These are phyloP conservation scores for Urtica urens DNA, from an alignment of 306 rosid genomes.

Conservation along the genomic window DNA sequence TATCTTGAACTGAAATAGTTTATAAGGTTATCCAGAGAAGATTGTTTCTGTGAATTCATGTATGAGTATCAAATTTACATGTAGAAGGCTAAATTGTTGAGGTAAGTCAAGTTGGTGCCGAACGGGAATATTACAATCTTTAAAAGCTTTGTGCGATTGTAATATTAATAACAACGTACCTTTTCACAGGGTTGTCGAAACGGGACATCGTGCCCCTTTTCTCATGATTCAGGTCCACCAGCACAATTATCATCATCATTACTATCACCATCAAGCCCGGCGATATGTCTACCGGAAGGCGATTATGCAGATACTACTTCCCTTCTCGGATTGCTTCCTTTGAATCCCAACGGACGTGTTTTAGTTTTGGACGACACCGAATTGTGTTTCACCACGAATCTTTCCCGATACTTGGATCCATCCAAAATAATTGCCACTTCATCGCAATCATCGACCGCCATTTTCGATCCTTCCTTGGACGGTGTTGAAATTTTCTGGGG, in stretches of 20 bases:
- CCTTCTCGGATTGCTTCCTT: conserved; percentile 39
- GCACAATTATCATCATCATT: too few relatives aligned
- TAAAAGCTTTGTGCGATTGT: too few relatives aligned
- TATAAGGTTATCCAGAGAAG: too few relatives aligned
- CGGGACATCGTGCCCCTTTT: conserved; percentile 54
- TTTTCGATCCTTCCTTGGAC: conserved; percentile 32
- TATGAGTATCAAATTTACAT: too few relatives aligned
- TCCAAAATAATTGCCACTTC: conserved; percentile 61
- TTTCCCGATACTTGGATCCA: conserved; percentile 39
- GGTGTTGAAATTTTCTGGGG: conserved; percentile 57
- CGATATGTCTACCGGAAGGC: conserved; percentile 45
- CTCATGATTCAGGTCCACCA: conserved; percentile 42
- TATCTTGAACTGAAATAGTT: too few relatives aligned
- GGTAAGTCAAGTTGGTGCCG: too few relatives aligned
- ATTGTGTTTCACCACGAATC: conserved; percentile 35
- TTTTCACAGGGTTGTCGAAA: conserved; percentile 65
- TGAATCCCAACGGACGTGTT: conserved; percentile 32
- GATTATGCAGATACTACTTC: conserved; percentile 21
- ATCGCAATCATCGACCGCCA: conserved; percentile 29
- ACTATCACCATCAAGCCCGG: conserved; percentile 20
- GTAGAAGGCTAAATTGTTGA: too few relatives aligned
- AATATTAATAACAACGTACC: too few relatives aligned
- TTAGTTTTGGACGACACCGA: conserved; percentile 61
- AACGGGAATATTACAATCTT: too few relatives aligned
- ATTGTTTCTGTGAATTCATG: too few relatives aligned